Evolutionary conservation across 257 asterid genomes (phyloP).

Genomic region (Capsicum chinense): DNA sequence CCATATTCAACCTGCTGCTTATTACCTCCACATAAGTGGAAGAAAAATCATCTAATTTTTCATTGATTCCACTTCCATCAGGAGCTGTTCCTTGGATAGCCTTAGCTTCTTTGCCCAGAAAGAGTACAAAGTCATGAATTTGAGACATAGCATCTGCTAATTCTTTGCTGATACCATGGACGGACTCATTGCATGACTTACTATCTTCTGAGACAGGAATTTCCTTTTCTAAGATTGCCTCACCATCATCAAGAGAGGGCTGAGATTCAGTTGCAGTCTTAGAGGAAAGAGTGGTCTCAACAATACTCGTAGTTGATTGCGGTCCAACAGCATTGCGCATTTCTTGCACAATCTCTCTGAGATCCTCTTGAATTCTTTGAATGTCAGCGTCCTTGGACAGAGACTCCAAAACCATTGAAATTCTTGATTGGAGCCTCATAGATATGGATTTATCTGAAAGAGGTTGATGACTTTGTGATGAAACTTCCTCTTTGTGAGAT

Average conservation of each 20-base stretch:
- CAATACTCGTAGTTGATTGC: conserved; percentile 41
- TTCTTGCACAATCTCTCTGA: conserved; percentile 60
- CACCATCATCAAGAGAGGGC: conserved; percentile 38
- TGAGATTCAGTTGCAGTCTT: conserved; percentile 37
- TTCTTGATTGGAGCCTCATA: conserved; percentile 61
- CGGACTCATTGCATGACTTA: conserved; percentile 37
- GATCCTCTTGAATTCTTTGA: conserved; percentile 57
- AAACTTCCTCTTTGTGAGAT: conserved; percentile 37
- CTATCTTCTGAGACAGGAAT: conserved; percentile 42
- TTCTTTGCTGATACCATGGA: conserved; percentile 50
- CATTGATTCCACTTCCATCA: conserved; percentile 58
- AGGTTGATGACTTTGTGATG: conserved; percentile 40
- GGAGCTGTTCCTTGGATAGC: conserved; percentile 57
- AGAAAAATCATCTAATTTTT: conserved; percentile 53
- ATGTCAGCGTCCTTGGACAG: conserved; percentile 57
- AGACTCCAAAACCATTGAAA: conserved; percentile 63
- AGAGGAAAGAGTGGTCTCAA: conserved; percentile 41
- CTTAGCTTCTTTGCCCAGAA: conserved; percentile 76
- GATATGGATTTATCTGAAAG: conserved; percentile 48
- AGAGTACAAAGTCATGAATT: conserved; percentile 63
- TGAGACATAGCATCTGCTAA: conserved; percentile 61
- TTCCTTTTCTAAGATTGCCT: conserved; percentile 41
- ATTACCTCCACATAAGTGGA: conserved; percentile 58
- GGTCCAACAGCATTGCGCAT: conserved; percentile 45
- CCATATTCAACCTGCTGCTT: conserved; percentile 45